Base-by-base conservation (phyloP, 2,329 filamentous ascomycete species). In the Pseudomassariella vexata region DNA sequence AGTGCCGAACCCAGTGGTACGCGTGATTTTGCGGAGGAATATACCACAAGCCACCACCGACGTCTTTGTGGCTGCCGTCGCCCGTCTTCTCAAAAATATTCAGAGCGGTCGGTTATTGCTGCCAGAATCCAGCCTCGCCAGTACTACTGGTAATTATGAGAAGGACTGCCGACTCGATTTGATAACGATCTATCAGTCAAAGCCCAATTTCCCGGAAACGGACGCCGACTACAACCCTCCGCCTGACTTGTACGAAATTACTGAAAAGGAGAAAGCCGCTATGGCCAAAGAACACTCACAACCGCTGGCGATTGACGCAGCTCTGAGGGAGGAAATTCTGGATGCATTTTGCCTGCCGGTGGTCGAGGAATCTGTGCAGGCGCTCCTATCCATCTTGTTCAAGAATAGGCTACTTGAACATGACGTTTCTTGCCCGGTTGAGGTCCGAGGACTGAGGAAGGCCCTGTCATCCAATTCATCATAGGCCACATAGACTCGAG, bases 101-200 rank as follows among this genome's bases (percentile, higher is more conserved):
- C 4, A 9, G n/a, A 22, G 16, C 9, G 17, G n/a, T 9, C 24
- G 17, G 11, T 11, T 33, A 15, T 28, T 24, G 23, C 6, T 27
- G 6, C 10, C 6, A 15, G 17, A 6, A 2, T 20, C 21, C 23
- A 28, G 22, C 9, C 48, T 50, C 18, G 17, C 23, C 10, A 22
- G 17, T 9, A 30, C 27, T 3, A 32, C 31, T 14, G 37, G 26
- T 2, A 19, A 34, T 8, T 41, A 32, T 18, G 12, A 27, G 12
- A 28, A 34, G 21, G 43, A 53, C 29, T 47, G 36, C 34, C 41
- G 39, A 18, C 35, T 47, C 15, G 50, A 53, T 24, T 38, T 50
- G 19, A 24, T 42, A 23, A 23, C 30, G 15, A 48, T 53, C 16
- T 33, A 43, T 3, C 35, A 28, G 14, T 44, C 35, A 6, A 38